A percentile compares a stretch with the other conserved stretches of the same genome.
Evolutionary conservation across 2,329 filamentous ascomycete species (phyloP).

Genomic region (Stagonosporopsis vannaccii): DNA sequence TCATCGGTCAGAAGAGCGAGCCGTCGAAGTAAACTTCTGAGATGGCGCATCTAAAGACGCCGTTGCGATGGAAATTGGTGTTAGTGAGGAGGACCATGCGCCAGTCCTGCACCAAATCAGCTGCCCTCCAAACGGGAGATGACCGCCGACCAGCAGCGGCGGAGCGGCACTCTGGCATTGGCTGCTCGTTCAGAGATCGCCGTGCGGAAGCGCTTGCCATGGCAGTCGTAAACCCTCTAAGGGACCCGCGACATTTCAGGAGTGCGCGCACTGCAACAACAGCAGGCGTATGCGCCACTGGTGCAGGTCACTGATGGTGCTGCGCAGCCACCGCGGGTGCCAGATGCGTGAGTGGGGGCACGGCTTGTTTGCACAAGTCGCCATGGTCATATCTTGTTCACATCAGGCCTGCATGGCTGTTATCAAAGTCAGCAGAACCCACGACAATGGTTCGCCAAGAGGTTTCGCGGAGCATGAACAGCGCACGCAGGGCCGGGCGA

Average conservation of each 20-base stretch:
- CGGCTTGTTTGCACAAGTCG: slow-evolving; percentile 20
- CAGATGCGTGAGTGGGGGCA: slow-evolving; percentile 31
- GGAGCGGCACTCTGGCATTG: slow-evolving; percentile 25
- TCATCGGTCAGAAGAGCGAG: slow-evolving; percentile 13
- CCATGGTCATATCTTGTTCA: slow-evolving; percentile 44
- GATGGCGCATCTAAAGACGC: slow-evolving; percentile 13
- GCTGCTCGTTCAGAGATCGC: slow-evolving; percentile 25
- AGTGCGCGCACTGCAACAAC: slow-evolving; percentile 13
- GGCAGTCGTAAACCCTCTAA: slow-evolving; percentile 19
- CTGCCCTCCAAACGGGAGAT: slow-evolving; percentile 12
- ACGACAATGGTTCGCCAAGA: slow-evolving; percentile 42
- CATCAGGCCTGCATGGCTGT: slow-evolving; percentile 41
- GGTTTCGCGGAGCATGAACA: slow-evolving; percentile 32
- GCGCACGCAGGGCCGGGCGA: slow-evolving; percentile 26
- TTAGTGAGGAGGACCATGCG: slow-evolving; percentile 10
- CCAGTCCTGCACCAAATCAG: slow-evolving; percentile 18
- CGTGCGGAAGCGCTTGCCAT: slow-evolving; percentile 13
- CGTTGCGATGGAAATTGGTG: slow-evolving; percentile 5
- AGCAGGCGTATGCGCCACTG: slow-evolving; percentile 3
- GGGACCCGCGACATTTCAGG: slow-evolving; percentile 22
- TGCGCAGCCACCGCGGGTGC: slow-evolving; percentile 5
- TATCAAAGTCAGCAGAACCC: slow-evolving; percentile 41
- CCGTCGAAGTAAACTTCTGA: slow-evolving; percentile 8
- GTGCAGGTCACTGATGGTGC: slow-evolving; percentile 2
- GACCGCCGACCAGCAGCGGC: slow-evolving; percentile 14